These are phyloP conservation scores for Metrosideros polymorpha DNA, from an alignment of 441 rosid species.

Conservation along the genomic window DNA sequence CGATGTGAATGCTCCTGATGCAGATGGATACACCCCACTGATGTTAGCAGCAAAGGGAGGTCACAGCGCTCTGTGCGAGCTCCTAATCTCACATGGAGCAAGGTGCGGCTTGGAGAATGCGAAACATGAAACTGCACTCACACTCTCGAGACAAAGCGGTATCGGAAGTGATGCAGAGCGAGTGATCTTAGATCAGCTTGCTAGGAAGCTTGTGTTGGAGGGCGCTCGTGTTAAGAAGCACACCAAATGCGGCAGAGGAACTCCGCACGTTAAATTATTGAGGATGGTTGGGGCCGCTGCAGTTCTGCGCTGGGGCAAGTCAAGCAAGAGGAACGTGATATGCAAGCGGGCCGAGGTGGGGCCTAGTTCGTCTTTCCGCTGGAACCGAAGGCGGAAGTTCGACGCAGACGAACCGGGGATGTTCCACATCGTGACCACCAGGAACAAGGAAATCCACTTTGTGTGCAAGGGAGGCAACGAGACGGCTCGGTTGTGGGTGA, in stretches of 20 bases:
- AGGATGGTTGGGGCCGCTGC: background rate
- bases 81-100: background rate
- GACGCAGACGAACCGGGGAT: background rate
- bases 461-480: background rate
- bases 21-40: background rate
- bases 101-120: background rate
- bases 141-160: background rate
- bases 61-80: background rate
- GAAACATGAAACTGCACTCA: background rate
- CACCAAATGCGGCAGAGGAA: slow-evolving; percentile 10
- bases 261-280: background rate
- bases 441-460: slow-evolving; percentile 9
- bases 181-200: background rate
- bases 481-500: slow-evolving; percentile 7
- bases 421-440: slow-evolving; percentile 7
- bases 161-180: background rate
- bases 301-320: slow-evolving; percentile 2
- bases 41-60: slow-evolving; percentile 7
- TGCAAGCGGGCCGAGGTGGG: slow-evolving; percentile 6
- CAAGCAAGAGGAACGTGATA: slow-evolving; percentile 4
- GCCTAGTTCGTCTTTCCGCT: background rate
- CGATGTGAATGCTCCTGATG: background rate
- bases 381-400: slow-evolving; percentile 7
- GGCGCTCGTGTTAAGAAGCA: slow-evolving; percentile 7
- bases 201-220: slow-evolving; percentile 2